Base-by-base conservation (phyloP, 1,284 basidiomycete genomes). In the Thecaphora thlaspeos region DNA sequence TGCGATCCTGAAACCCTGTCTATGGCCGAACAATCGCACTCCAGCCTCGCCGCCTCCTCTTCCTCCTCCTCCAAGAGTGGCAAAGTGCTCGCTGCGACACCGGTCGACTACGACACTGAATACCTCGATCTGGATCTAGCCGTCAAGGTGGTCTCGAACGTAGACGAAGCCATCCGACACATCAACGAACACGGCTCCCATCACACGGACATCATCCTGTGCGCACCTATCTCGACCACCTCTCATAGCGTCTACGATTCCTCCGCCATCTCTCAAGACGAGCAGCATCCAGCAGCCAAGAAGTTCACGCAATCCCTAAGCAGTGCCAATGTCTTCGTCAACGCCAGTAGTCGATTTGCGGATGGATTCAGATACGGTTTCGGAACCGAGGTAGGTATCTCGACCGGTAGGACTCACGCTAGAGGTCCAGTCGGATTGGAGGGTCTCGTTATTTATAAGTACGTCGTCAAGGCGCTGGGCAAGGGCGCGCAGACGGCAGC, bases 281-380 rank as follows among this genome's bases (percentile, higher is more conserved):
- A n/a, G n/a, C n/a, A 32, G 2, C 18, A 67, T n/a, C n/a, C 58
- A 4, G 59, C 68, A 11, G 89, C 88, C 34, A 83, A 84, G 19
- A 82, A 81, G 22, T 99, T 97, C 81, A 89, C 88, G 70, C 83
- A 87, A 21, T 89, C 89, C 2, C 87, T 98, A 23, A 91, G 94
- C 78, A 89, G 87, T 2, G 90, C 95, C 2, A 92, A 93, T 46
- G 90, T 90, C 9, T 98, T 89, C 72, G 85, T 96, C 61, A 99
- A 99, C 71, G 90, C 92, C 3, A 90, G 87, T 62, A 95, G 95
- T 9, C 84, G 95, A 42, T 98, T 99, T 74, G 89, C 93, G 0
- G 95, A 99, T 79, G 95, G 95, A 1, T 97, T 94, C 80, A 81
- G 95, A 51, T 99, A 92, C 79, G 95, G 95, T 0, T 90, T 96